Percentiles rank a stretch among this genome's conserved stretches.
These are phyloP conservation scores for Aspergillus carbonarius DNA, from an alignment of 2,329 filamentous ascomycete genomes.

Conservation along the genomic window DNA sequence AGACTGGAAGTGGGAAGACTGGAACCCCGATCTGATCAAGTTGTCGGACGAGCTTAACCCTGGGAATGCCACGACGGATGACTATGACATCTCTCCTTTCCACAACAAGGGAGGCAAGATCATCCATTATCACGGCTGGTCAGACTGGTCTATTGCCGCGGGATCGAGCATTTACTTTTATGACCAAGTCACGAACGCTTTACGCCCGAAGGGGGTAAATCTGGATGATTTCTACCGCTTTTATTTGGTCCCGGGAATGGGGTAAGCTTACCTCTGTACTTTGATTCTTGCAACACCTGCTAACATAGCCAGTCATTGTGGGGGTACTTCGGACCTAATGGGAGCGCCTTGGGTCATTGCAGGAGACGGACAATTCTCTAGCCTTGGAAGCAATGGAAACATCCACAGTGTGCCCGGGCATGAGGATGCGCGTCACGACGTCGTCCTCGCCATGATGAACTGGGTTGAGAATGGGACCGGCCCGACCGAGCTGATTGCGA, in stretches of 20 bases:
- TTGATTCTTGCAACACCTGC: neutral
- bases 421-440: constrained; percentile 14
- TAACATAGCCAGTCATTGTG: neutral
- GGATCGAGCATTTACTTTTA: constrained; percentile 16
- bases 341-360: constrained; percentile 6
- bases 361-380: neutral
- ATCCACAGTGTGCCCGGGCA: constrained; percentile 8
- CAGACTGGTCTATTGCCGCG: constrained; percentile 7
- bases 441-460: constrained; percentile 17
- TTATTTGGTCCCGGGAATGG: constrained; percentile 17
- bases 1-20: constrained; percentile 39
- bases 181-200: neutral
- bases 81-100: constrained; percentile 13
- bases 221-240: constrained; percentile 16
- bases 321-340: neutral
- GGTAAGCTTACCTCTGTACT: neutral
- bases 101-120: constrained; percentile 13
- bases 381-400: neutral
- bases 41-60: constrained; percentile 18
- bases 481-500: constrained; percentile 14
- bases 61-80: constrained; percentile 10
- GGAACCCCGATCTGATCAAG: constrained; percentile 40
- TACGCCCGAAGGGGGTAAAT: neutral
- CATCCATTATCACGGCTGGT: constrained; percentile 17
- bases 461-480: constrained; percentile 20